Base-by-base conservation (phyloP, 1,284 basidiomycete species). In the Trichosporon inkin region DNA sequence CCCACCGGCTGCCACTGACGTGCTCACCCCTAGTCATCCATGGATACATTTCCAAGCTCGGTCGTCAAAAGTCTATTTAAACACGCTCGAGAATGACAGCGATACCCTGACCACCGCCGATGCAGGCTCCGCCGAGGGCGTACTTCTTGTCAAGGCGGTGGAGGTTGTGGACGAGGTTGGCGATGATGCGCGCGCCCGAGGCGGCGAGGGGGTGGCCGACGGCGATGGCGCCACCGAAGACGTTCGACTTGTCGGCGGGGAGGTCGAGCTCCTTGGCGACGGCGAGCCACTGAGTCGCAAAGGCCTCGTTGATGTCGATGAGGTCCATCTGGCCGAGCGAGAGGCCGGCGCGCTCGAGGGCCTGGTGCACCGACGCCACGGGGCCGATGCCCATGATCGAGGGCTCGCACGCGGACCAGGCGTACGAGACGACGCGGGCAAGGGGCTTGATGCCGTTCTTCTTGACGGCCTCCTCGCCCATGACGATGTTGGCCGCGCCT, bases 351-450 rank as follows among this genome's bases (percentile, higher is more conserved):
- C 69, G 71, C 57, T 53, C 57, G 41, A 75, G 62, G 2, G 72
- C 73, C 54, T 73, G 56, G 34, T 66, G 62, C 49, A 75, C 67
- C 55, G 68, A 65, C 13, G 71, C 73, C 7, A 83, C 82, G 10
- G 83, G 83, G n/a, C 82, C 83, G 58, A 83, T 82, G 14, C 80
- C 83, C 83, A 84, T 84, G 61, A 83, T 79, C 56, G 75, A 77
- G 14, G 83, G 83, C 67, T 82, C 82, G 65, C 82, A 82, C 2
- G 81, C 83, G 19, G 79, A 80, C 66, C 82, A 80, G 35, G 80
- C 80, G 69, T 81, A 83, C 51, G 72, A 71, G 14, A 82, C 78
- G 17, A 84, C 76, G 47, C 80, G 75, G 7, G 81, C 81, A 17
- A 83, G 71, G 10, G 82, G 82, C 67, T 80, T 81, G 41, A 81